A percentile compares a stretch with the other conserved stretches of the same genome.
These are phyloP conservation scores for Coniochaeta sp. DNA, from an alignment of 2,329 filamentous ascomycete genomes.

Conservation along the genomic window DNA sequence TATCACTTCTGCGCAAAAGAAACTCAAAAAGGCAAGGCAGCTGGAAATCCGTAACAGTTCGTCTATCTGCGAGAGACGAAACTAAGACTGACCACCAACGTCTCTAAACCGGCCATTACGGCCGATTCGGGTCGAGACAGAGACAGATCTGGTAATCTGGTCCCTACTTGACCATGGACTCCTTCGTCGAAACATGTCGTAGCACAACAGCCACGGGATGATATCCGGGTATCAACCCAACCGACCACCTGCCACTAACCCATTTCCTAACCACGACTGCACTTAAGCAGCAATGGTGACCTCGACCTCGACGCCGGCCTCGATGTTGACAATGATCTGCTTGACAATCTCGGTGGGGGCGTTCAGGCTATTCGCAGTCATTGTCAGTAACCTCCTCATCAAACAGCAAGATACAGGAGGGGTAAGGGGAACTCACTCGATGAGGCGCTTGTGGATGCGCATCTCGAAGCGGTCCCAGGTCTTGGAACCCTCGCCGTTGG, in stretches of 20 bases:
- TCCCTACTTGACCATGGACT: not conserved
- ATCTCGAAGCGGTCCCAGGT: conserved; percentile 99
- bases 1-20: not conserved
- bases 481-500: conserved; percentile 99
- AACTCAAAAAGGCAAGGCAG: too few species aligned
- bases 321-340: conserved; percentile 95
- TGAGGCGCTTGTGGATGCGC: conserved; percentile 98
- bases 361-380: conserved; percentile 55
- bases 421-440: conserved; percentile 61
- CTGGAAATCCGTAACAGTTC: not conserved
- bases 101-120: not conserved
- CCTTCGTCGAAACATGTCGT: not conserved
- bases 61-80: not conserved
- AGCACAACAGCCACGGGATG: not conserved
- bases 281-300: conserved; percentile 80
- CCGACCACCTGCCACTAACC: not conserved
- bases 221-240: not conserved
- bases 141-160: not conserved
- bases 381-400: conserved; percentile 10
- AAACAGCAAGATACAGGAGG: not conserved
- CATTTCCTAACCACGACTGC: not conserved
- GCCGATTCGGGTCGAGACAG: not conserved
- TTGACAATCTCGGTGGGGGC: conserved; percentile 97
- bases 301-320: conserved; percentile 89
- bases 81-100: not conserved